Evolutionary conservation across 2,329 filamentous ascomycete species (phyloP), one percentile per base, ranked within the genome.

Genomic region (Aspergillus proliferans): DNA sequence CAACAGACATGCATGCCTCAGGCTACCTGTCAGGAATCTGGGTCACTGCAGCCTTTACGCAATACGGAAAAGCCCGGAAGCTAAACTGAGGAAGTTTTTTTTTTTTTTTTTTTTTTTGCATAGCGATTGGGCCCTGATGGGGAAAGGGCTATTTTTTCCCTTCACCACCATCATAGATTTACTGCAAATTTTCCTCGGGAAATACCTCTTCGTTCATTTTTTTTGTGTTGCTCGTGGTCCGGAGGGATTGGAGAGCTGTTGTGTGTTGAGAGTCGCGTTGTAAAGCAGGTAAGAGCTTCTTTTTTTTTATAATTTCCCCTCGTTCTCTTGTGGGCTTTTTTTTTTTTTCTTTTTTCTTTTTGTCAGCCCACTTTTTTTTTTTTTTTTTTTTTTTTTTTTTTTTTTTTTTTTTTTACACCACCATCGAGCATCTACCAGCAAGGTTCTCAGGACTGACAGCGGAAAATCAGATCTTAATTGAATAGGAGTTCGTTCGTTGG

Each of bases 61-160:
- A 64, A 67, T 66, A 55, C 65, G 66, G 68, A 60, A 69, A 63
- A 60, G 65, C 51, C 55, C 65, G 66, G 67, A 59, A 68, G 64
- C 56, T 66, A 65, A 64, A 60, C 47, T 12, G 33, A 36, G 34
- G 34, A 36, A 18, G 8, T 39, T 39, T 39, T 26, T 22, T 21
- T 24, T 9, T 28, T 52, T 39, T 39, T 39, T 26, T 22, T 21
- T 24, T 9, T 28, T 52, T 58, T 63, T 62, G 60, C 57, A 58
- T 53, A 55, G 57, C 59, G 61, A 60, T 40, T 40, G 7, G 19
- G 54, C 57, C 52, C 38, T 47, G 19, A 18, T 19, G 19, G 18
- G 6, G 28, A 34, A 36, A 36, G 34, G 34, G 34, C 34, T 36
- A n/a, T 45, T 39, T 30, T 48, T 50, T 43, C 38, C 39, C 48